These are phyloP conservation scores for Uncinocarpus reesii DNA, from an alignment of 2,329 filamentous ascomycete species.

Conservation along the genomic window DNA sequence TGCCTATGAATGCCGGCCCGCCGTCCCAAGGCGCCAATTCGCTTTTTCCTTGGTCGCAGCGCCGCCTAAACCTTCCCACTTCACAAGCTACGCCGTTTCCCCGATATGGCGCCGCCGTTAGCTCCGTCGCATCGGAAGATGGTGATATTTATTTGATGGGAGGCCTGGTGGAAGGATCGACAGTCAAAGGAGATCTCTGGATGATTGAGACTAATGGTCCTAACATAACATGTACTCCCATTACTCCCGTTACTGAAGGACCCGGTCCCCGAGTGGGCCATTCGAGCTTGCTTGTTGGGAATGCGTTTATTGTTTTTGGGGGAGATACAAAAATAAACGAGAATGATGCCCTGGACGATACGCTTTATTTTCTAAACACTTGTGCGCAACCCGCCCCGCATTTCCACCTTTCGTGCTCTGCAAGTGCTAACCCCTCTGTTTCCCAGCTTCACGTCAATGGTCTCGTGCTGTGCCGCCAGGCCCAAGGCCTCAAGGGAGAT, in stretches of 20 bases:
- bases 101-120: constrained; percentile 92
- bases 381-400: constrained; percentile 51
- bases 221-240: constrained; percentile 80
- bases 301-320: constrained; percentile 97
- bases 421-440: constrained; percentile 24
- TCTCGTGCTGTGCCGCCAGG: constrained; percentile 84
- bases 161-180: constrained; percentile 85
- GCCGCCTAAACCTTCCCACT: constrained; percentile 73
- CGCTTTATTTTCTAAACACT: constrained; percentile 90
- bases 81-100: constrained; percentile 80
- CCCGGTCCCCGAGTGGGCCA: constrained; percentile 92
- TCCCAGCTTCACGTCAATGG: constrained; percentile 87
- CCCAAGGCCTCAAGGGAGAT: constrained; percentile 75
- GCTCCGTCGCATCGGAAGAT: constrained; percentile 84
- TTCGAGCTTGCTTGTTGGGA: constrained; percentile 85
- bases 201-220: constrained; percentile 80
- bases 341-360: constrained; percentile 82
- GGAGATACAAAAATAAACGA: constrained; percentile 97
- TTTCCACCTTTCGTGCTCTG: constrained; percentile 9
- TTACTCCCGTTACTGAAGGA: constrained; percentile 84
- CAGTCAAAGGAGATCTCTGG: constrained; percentile 95
- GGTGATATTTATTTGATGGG: constrained; percentile 98
- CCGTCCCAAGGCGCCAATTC: constrained; percentile 49
- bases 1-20: constrained; percentile 47
- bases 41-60: constrained; percentile 92